Evolutionary conservation across 73 alveolate species (phyloP).

Genomic region (Paramecium tetraurelia): DNA sequence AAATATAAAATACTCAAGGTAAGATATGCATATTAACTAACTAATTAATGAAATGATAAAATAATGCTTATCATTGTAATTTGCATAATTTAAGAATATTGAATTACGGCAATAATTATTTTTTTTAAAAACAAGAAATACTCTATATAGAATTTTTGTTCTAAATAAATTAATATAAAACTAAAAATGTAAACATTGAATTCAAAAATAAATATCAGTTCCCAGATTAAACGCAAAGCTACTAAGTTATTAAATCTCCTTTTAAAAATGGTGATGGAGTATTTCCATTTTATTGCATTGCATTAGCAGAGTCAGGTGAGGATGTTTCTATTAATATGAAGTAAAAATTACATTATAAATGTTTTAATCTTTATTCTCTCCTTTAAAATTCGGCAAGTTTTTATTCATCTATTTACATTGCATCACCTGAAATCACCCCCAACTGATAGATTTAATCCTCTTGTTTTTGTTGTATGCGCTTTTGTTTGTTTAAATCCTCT

Average conservation of each 20-base stretch:
- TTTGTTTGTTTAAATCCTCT: background rate
- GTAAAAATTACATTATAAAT: background rate
- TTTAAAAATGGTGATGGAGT: background rate
- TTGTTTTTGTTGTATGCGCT: background rate
- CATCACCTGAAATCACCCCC: background rate
- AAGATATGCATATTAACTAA: too few relatives aligned
- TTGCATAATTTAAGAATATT: too few relatives aligned
- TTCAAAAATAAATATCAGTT: background rate
- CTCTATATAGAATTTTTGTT: background rate
- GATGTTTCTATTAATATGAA: background rate
- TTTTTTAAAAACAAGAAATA: too few relatives aligned
- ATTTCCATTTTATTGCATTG: background rate
- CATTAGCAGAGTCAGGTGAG: background rate
- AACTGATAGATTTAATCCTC: background rate
- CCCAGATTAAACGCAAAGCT: background rate
- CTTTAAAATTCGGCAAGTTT: background rate
- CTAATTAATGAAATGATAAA: background rate
- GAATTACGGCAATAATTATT: too few relatives aligned
- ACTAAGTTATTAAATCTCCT: background rate
- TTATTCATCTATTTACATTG: background rate
- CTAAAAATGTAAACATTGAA: background rate
- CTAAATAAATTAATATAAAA: too few relatives aligned
- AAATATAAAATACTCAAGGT: too few relatives aligned
- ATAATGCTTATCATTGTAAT: too few relatives aligned
- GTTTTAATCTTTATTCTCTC: background rate